phyloP scores from a whole-genome alignment of 805 yeast species.

The Scheffersomyces amazonensis region DNA sequence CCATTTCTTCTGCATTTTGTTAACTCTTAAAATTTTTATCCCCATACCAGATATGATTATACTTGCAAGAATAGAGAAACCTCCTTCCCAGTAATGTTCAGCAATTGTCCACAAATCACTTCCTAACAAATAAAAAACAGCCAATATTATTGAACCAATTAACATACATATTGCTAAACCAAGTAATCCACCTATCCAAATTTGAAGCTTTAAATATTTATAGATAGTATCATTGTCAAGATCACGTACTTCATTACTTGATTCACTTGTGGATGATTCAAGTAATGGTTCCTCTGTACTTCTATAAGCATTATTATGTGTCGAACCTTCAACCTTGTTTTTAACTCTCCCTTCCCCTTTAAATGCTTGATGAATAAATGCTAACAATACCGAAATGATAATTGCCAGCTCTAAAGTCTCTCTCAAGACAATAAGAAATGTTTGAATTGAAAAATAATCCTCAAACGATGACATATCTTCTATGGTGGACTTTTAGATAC shows the following conservation, averaged over 20 bases:
- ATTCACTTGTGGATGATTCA: neutral
- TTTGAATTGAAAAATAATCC: constrained; percentile 65
- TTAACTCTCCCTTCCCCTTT: constrained; percentile 1
- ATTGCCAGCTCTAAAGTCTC: constrained; percentile 78
- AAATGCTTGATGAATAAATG: constrained; percentile 62
- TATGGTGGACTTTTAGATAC: too few relatives aligned
- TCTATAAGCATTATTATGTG: neutral
- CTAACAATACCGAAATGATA: constrained; percentile 68
- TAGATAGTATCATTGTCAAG: constrained; percentile 3
- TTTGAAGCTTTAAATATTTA: constrained; percentile 32
- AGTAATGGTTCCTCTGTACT: neutral
- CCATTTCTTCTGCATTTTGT: constrained; percentile 46
- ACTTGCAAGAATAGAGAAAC: constrained; percentile 42
- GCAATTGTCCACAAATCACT: constrained; percentile 44
- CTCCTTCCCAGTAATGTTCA: constrained; percentile 49
- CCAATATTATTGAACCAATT: constrained; percentile 37
- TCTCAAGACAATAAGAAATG: constrained; percentile 68
- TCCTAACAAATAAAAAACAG: constrained; percentile 39
- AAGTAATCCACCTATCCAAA: constrained; percentile 43
- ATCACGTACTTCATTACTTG: neutral
- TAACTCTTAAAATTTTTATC: constrained; percentile 40
- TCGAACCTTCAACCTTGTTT: neutral
- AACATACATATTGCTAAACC: constrained; percentile 39
- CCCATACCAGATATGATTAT: constrained; percentile 47
- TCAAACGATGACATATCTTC: constrained; percentile 8